Evolutionary conservation across 495 filamentous ascomycete genomes (phyloP).

Genomic region (Copromyces sp.): DNA sequence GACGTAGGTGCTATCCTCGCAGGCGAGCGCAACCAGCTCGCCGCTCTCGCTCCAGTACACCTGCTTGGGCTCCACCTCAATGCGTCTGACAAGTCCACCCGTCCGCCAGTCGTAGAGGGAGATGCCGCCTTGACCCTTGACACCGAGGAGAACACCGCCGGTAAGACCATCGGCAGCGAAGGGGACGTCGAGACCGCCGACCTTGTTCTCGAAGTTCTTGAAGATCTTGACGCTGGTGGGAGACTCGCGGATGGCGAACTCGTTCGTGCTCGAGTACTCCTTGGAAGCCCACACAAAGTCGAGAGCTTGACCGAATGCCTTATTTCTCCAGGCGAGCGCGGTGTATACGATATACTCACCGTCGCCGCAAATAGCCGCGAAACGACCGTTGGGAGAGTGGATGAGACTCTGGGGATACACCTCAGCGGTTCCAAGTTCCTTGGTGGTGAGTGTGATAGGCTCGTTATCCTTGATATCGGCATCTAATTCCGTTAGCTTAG

Average conservation of each 20-base stretch:
- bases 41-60: constrained; percentile 98
- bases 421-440: constrained; percentile 91
- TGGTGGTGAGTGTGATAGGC: constrained; percentile 74
- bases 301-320: constrained; percentile 86
- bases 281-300: constrained; percentile 98
- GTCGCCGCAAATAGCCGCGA: constrained; percentile 93
- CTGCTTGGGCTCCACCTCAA: constrained; percentile 88
- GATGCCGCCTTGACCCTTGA: constrained; percentile 88
- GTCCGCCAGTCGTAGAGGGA: constrained; percentile 95
- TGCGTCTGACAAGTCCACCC: constrained; percentile 78
- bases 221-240: constrained; percentile 89
- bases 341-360: constrained; percentile 99
- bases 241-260: constrained; percentile 94
- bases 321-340: constrained; percentile 92
- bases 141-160: constrained; percentile 85
- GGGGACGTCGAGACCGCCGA: constrained; percentile 81
- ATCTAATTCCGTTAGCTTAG: constrained; percentile 36
- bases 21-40: constrained; percentile 84
- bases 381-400: constrained; percentile 95
- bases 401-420: constrained; percentile 90
- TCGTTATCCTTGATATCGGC: constrained; percentile 76
- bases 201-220: constrained; percentile 94
- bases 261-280: constrained; percentile 76
- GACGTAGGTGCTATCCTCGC: constrained; percentile 93
- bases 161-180: constrained; percentile 90